Evolutionary conservation across 352 stramenopile genomes (phyloP).

Genomic region (Pelagophyceae sp.): DNA sequence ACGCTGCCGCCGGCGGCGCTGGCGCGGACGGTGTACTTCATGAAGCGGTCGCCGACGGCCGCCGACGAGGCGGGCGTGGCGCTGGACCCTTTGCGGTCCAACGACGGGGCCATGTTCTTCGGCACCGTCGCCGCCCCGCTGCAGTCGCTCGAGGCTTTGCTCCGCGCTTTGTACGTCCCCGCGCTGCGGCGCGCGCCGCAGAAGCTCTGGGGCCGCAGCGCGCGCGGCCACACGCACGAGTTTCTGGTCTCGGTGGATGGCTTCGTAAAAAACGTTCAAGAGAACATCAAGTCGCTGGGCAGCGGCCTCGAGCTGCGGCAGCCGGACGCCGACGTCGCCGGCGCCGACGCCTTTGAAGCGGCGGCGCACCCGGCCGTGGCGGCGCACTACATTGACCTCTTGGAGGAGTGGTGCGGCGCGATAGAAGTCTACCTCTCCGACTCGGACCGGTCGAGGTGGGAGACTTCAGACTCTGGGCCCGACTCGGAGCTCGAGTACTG

Average conservation of each 20-base stretch:
- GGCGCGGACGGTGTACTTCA: constrained; percentile 32
- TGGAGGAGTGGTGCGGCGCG: constrained; percentile 74
- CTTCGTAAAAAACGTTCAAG: constrained; percentile 69
- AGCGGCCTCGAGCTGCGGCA: constrained; percentile 72
- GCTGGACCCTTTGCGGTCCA: constrained; percentile 30
- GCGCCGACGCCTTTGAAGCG: constrained; percentile 34
- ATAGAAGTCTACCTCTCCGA: constrained; percentile 71
- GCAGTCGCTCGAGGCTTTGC: constrained; percentile 29
- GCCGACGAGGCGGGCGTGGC: constrained; percentile 18
- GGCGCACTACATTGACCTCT: constrained; percentile 67
- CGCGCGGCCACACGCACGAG: constrained; percentile 48
- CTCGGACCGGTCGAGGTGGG: constrained; percentile 61
- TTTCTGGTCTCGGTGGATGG: constrained; percentile 65
- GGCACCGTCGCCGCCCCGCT: constrained; percentile 27
- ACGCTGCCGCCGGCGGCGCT: background rate
- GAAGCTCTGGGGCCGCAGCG: constrained; percentile 35
- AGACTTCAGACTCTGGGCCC: constrained; percentile 64
- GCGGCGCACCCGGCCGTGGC: constrained; percentile 54
- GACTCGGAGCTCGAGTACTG: constrained; percentile 72
- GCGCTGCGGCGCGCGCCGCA: constrained; percentile 39
- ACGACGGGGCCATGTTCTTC: constrained; percentile 31
- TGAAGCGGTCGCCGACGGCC: constrained; percentile 25
- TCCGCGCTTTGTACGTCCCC: constrained; percentile 29
- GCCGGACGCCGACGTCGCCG: constrained; percentile 61
- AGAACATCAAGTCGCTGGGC: constrained; percentile 74